Conservation (phyloP, 768 basidiomycete species). For the Leccinum barrowsii region DNA sequence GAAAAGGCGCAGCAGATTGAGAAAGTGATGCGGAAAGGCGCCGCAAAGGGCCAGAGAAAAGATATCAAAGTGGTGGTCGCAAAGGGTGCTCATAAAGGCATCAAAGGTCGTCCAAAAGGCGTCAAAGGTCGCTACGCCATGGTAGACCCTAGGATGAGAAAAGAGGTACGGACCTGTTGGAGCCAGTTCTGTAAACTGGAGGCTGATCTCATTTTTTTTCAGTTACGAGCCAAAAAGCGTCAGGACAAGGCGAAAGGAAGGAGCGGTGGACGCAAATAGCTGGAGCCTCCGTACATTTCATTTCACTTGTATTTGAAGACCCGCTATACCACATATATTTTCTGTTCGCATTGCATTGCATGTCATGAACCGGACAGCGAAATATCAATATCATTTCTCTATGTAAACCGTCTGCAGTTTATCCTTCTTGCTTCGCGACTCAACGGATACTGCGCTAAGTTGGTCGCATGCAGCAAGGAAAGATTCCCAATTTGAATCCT, state of each 20-base stretch:
- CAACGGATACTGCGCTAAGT: constrained; percentile 33
- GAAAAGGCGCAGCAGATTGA: constrained; percentile 95
- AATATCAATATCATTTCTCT: constrained; percentile 8
- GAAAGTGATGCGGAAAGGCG: constrained; percentile 82
- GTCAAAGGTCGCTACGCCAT: constrained; percentile 94
- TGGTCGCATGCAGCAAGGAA: constrained; percentile 44
- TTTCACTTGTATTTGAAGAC: background rate
- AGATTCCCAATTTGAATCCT: constrained; percentile 41
- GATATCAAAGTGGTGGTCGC: constrained; percentile 89
- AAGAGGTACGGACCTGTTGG: constrained; percentile 54
- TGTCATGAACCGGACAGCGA: background rate
- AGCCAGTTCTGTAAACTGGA: background rate
- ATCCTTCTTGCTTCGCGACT: constrained; percentile 25
- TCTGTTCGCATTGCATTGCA: background rate
- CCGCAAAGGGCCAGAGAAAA: constrained; percentile 67
- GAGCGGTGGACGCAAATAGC: constrained; percentile 36
- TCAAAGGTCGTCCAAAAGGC: constrained; percentile 92
- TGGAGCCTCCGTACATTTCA: background rate
- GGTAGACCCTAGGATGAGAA: constrained; percentile 92
- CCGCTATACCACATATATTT: background rate
- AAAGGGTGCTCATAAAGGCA: constrained; percentile 81
- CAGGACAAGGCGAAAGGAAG: constrained; percentile 71
- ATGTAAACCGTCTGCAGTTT: constrained; percentile 3
- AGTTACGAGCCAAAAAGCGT: constrained; percentile 84
- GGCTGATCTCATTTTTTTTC: constrained; percentile 7